Conservation (phyloP, 805 yeast genomes). For the Candida schatavii region DNA sequence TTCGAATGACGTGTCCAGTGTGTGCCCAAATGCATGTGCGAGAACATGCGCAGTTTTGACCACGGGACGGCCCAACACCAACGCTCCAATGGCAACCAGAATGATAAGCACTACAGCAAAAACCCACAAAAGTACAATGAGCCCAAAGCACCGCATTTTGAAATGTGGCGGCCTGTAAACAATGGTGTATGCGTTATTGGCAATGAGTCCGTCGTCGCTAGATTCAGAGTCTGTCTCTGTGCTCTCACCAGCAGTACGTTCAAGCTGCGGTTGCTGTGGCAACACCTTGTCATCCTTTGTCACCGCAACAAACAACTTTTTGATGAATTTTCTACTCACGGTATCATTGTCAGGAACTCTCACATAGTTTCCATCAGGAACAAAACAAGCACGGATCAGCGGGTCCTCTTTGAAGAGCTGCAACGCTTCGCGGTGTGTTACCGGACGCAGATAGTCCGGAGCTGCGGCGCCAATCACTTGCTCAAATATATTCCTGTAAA, state of each 20-base stretch:
- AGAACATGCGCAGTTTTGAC: not conserved
- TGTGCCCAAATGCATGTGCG: not conserved
- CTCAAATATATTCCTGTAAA: constrained; percentile 51
- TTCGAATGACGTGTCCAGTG: constrained; percentile 7
- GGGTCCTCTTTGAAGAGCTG: constrained; percentile 42
- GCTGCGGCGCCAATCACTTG: constrained; percentile 35
- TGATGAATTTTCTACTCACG: constrained; percentile 61
- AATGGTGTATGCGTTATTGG: constrained; percentile 53
- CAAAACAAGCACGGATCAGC: constrained; percentile 51
- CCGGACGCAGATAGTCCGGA: constrained; percentile 62
- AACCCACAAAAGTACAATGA: constrained; percentile 48
- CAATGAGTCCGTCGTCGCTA: constrained; percentile 37
- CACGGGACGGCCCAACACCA: constrained; percentile 25
- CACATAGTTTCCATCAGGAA: constrained; percentile 77
- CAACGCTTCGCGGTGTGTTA: constrained; percentile 44
- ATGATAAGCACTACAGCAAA: constrained; percentile 36
- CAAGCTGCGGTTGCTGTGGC: constrained; percentile 4
- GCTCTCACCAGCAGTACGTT: constrained; percentile 11
- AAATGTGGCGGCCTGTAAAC: constrained; percentile 88
- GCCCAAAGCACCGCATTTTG: constrained; percentile 50
- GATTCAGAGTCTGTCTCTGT: constrained; percentile 30
- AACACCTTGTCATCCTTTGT: constrained; percentile 71
- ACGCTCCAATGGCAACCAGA: constrained; percentile 16
- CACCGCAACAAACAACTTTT: constrained; percentile 74
- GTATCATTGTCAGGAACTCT: constrained; percentile 87